Base-by-base conservation (phyloP, 768 basidiomycete genomes). In the Tricholoma terreum region DNA sequence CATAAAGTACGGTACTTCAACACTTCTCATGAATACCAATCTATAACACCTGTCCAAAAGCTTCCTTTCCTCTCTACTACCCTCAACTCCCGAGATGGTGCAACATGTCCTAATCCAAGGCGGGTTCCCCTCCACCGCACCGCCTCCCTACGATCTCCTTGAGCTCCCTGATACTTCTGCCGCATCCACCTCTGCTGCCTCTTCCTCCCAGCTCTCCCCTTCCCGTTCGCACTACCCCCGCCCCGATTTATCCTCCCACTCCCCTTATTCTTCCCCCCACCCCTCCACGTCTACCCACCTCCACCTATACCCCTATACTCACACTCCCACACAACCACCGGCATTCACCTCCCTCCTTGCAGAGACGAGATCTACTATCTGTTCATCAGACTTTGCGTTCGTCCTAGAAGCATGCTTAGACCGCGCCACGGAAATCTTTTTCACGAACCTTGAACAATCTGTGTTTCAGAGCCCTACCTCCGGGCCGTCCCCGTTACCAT, bases 361-460 rank as follows among this genome's bases (percentile, higher is more conserved):
- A 4, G 87, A 97, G 67, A 91, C 92, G 1, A 79, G 82, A 38
- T 64, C 69, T 0, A 78, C 88, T 38, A 69, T 96, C 30, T 67
- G 78, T 1, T 87, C 87, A 0, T 72, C 85, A 0, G 89, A 94
- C 69, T 93, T 92, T 59, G 74, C 80, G 4, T 72, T 77, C 49
- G 87, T 92, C 0, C 77, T 95, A 10, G 85, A 87, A 50, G 81
- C 80, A n/a, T 84, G 84, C 52, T 78, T 97, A 22, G 90, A 91
- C 65, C 76, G 77, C 2, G 85, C 90, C 35, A 84, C 85, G 14
- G 80, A 80, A 33, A 76, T 85, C 6, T 66, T 96, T 24, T 78
- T 90, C 57, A 75, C 77, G 0, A 82, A 83, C 6, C 75, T 97
- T 36, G 82, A 85, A 63, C 77, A 73, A 53, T 82, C 85, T 15